Evolutionary conservation across 2,329 filamentous ascomycete species (phyloP), one percentile per base, ranked within the genome.

Genomic region (Aspergillus hiratsukae): DNA sequence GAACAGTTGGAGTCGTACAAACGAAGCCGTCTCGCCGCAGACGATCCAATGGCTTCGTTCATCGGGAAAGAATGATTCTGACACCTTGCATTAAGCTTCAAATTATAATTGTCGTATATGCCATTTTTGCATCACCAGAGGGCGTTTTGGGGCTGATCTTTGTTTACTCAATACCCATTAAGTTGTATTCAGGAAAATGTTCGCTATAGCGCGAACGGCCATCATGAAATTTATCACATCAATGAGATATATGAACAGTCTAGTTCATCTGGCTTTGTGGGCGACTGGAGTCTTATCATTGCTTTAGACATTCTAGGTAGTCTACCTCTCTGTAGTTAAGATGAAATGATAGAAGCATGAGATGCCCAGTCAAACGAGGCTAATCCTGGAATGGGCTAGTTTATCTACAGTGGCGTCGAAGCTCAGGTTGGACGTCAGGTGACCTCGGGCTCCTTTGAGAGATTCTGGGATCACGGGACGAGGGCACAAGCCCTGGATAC

Each of bases 1-100:
- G 89, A 88, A 55, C 91, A 96, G 63, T 83, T 96, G 77, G 92
- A 97, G 56, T 86, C 88, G 58, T 96, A 95, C 72, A 84, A 91
- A 65, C 83, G 85, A 63, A 92, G 91, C 70, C 81, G 87, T 61
- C 83, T 85, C 52, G 85, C 84, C 28, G 85, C 87, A 0, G 83
- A 90, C 61, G 92, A 96, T 76, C 92, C 92, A 0, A 96, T 96
- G 92, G 89, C 90, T 1, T 86, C 85, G 5, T 84, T 90, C 64
- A 72, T 95, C 48, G 89, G 88, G 25, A 89, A 85, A 69, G 88
- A 91, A 46, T 46, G 43, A 46, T 46, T 14, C 3, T 27, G 11
- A 46, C 19, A 17, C 4, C 21, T 14, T 21, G 7, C 10, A 17
- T 14, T 4, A 21, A 14, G 8, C 19, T 46, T 46, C 43, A 46